Conservation (phyloP, 495 filamentous ascomycete genomes). For the Bacidia gigantensis region DNA sequence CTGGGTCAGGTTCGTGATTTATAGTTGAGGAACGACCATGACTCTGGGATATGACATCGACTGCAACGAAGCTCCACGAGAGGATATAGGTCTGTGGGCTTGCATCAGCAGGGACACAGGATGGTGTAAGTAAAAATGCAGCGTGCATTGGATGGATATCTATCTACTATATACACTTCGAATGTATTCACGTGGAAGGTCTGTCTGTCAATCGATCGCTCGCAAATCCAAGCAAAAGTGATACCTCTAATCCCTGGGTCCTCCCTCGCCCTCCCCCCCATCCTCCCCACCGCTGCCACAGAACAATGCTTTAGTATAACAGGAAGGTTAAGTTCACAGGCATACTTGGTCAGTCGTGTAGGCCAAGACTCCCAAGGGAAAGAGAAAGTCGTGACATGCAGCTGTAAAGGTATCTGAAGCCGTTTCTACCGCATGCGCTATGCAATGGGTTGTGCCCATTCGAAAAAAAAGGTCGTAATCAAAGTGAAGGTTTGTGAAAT, state of each 20-base stretch:
- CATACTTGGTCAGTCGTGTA: background rate
- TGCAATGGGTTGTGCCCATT: background rate
- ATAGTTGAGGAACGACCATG: too few species aligned
- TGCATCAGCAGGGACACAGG: too few species aligned
- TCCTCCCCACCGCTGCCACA: too few species aligned
- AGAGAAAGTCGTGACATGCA: background rate
- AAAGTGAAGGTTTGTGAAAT: background rate
- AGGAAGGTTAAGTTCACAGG: background rate
- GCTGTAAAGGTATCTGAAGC: background rate
- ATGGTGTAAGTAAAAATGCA: background rate
- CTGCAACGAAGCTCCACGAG: too few species aligned
- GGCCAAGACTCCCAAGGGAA: background rate
- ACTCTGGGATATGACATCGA: too few species aligned
- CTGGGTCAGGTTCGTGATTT: too few species aligned
- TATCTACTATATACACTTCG: background rate
- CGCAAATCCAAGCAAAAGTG: background rate
- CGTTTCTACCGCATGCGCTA: background rate
- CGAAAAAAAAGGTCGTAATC: background rate
- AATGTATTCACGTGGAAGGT: background rate
- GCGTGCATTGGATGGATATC: background rate
- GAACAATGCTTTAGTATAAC: background rate
- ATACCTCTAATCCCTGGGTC: background rate
- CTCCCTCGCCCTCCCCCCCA: background rate
- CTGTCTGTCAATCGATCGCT: background rate
- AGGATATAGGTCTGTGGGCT: too few species aligned